These are phyloP conservation scores for Xylaria longipes DNA, from an alignment of 495 filamentous ascomycete species.

Conservation along the genomic window DNA sequence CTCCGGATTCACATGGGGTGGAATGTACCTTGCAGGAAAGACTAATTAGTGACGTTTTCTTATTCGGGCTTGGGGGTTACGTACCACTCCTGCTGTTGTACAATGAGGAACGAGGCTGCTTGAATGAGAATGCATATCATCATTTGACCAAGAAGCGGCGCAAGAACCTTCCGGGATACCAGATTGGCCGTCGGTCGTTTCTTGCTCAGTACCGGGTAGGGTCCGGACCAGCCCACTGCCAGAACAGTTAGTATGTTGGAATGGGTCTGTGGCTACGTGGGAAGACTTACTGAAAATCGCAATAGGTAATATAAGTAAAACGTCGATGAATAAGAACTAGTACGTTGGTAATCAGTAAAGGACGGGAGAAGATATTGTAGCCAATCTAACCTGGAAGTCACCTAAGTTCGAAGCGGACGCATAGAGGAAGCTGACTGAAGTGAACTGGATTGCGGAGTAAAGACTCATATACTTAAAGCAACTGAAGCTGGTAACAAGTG, in stretches of 20 bases:
- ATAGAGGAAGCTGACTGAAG: slow-evolving; percentile 97
- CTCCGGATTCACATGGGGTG: slow-evolving; percentile 74
- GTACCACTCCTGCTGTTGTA: slow-evolving; percentile 80
- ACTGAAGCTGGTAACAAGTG: slow-evolving; percentile 96
- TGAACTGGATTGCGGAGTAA: slow-evolving; percentile 99
- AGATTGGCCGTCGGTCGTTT: slow-evolving; percentile 93
- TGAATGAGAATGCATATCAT: slow-evolving; percentile 81
- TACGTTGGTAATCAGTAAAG: slow-evolving; percentile 28
- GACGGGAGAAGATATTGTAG: not conserved
- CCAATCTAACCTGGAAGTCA: slow-evolving; percentile 78
- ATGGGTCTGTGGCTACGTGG: slow-evolving; percentile 33
- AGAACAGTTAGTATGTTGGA: slow-evolving; percentile 18
- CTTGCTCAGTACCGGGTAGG: slow-evolving; percentile 75
- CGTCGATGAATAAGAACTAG: slow-evolving; percentile 92
- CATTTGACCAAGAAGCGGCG: slow-evolving; percentile 89
- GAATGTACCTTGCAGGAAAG: slow-evolving; percentile 68
- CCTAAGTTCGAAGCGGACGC: slow-evolving; percentile 94
- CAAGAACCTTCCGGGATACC: slow-evolving; percentile 91
- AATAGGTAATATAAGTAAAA: slow-evolving; percentile 91
- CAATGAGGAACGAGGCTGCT: slow-evolving; percentile 70
- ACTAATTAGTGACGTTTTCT: not conserved
- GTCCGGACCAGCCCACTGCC: slow-evolving; percentile 90
- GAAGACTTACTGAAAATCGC: slow-evolving; percentile 74
- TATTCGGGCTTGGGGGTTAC: slow-evolving; percentile 15
- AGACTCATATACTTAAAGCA: slow-evolving; percentile 99